These are phyloP conservation scores for Lactarius akahatsu DNA, from an alignment of 768 basidiomycete genomes.

Conservation along the genomic window DNA sequence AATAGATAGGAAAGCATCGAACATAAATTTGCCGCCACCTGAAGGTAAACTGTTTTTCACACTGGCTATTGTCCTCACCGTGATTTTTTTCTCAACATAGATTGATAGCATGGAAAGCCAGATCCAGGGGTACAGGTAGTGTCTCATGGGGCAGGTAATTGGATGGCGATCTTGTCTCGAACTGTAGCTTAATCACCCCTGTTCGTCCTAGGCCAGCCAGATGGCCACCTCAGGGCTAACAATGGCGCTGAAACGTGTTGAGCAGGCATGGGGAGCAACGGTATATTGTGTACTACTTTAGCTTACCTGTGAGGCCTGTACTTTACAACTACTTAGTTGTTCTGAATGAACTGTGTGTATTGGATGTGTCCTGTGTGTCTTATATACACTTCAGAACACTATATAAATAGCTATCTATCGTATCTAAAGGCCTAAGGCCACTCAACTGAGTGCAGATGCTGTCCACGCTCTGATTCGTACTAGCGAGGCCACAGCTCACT, in stretches of 20 bases:
- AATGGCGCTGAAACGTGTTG: neutral
- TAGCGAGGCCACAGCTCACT: too few species aligned
- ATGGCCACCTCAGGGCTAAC: neutral
- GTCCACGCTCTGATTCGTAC: too few species aligned
- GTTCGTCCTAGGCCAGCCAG: neutral
- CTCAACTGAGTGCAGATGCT: too few species aligned
- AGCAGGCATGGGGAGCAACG: too few species aligned
- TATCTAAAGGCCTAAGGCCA: too few species aligned
- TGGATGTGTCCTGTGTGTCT: too few species aligned
- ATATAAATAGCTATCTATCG: too few species aligned
- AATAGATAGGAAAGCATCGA: neutral
- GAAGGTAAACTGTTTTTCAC: neutral
- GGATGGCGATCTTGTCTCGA: neutral
- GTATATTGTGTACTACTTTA: too few species aligned
- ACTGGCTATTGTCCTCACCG: neutral
- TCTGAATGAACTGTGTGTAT: too few species aligned
- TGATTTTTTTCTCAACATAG: neutral
- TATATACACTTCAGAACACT: too few species aligned
- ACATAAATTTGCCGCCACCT: neutral
- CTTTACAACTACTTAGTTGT: too few species aligned
- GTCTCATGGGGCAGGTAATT: neutral
- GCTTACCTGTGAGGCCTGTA: too few species aligned
- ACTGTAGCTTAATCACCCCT: neutral
- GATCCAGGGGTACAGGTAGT: neutral
- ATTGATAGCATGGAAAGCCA: neutral